These are phyloP conservation scores for Aspergillus ochraceus DNA, from an alignment of 2,329 filamentous ascomycete species.

Conservation along the genomic window DNA sequence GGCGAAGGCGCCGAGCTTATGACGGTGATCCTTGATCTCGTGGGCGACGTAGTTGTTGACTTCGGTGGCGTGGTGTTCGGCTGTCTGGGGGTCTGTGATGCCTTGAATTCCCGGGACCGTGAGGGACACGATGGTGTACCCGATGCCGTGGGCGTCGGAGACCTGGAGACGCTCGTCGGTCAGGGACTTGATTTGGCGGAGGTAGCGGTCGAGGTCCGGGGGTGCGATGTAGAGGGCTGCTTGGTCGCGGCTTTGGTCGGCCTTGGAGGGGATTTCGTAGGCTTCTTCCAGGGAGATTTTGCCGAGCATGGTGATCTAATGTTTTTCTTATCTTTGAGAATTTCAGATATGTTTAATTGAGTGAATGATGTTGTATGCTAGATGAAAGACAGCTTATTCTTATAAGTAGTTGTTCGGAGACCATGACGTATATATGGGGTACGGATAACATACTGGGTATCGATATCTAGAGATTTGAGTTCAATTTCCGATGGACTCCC, in stretches of 20 bases:
- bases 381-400: too few relatives aligned
- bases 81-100: slow-evolving; percentile 38
- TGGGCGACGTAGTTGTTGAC: slow-evolving; percentile 44
- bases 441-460: too few relatives aligned
- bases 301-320: slow-evolving; percentile 46
- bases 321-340: too few relatives aligned
- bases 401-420: too few relatives aligned
- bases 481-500: too few relatives aligned
- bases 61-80: slow-evolving; percentile 37
- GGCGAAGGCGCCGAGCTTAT: slow-evolving; percentile 19
- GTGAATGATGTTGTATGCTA: too few relatives aligned
- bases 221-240: slow-evolving; percentile 52
- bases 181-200: slow-evolving; percentile 52
- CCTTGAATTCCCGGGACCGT: slow-evolving; percentile 47
- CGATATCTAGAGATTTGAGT: too few relatives aligned
- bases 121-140: slow-evolving; percentile 45
- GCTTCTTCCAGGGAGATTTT: slow-evolving; percentile 61
- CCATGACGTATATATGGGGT: too few relatives aligned
- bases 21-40: slow-evolving; percentile 31
- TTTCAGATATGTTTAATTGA: too few relatives aligned
- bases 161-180: slow-evolving; percentile 36
- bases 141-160: slow-evolving; percentile 42
- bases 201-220: slow-evolving; percentile 56
- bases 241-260: slow-evolving; percentile 57
- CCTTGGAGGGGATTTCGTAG: slow-evolving; percentile 56